Base-by-base conservation (phyloP, 2,329 filamentous ascomycete species). In the Diaporthe amygdali region DNA sequence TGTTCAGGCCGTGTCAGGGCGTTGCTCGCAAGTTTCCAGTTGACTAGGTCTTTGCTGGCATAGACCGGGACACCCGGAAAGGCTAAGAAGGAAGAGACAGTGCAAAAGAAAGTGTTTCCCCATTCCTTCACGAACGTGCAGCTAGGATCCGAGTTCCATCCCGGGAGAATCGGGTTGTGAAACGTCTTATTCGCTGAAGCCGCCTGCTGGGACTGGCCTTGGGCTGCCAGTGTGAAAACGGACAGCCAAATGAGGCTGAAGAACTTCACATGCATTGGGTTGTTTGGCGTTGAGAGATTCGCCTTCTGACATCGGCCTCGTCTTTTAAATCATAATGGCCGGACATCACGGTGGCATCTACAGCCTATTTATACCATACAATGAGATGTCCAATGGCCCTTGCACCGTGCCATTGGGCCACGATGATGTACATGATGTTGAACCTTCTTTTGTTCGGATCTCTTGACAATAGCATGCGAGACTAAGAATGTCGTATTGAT, bases 41-140 rank as follows among this genome's bases (percentile, higher is more conserved):
- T 80, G 25, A 78, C 74, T n/a, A 86, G 75, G 72, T 86, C 83
- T 56, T 80, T 81, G 71, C 80, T 83, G 7, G 81, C 81, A 70
- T 86, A 82, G 27, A 87, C 77, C 1, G 84, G 84, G 1, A 85
- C 77, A 0, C 84, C 84, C 0, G 84, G 84, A 55, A 84, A 85
- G 2, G 80, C 79, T 64, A 82, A 77, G 75, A 86, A 86, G n/a
- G 80, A 83, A 1, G 83, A 84, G 2, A 80, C 80, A 1, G 82
- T 82, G 66, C 84, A 84, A 76, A 84, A 86, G 74, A 82, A 84
- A 0, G 81, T 83, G 27, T 79, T 74, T 41, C 82, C 74, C 78
- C 76, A 78, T 34, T 81, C 76, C 4, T 77, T 74, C 7, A 85
- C 81, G 49, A 81, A 80, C 27, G 83, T 80, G 70, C 84, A 84